These are phyloP conservation scores for Naganishia kalamii DNA, from an alignment of 768 basidiomycete species.

Conservation along the genomic window DNA sequence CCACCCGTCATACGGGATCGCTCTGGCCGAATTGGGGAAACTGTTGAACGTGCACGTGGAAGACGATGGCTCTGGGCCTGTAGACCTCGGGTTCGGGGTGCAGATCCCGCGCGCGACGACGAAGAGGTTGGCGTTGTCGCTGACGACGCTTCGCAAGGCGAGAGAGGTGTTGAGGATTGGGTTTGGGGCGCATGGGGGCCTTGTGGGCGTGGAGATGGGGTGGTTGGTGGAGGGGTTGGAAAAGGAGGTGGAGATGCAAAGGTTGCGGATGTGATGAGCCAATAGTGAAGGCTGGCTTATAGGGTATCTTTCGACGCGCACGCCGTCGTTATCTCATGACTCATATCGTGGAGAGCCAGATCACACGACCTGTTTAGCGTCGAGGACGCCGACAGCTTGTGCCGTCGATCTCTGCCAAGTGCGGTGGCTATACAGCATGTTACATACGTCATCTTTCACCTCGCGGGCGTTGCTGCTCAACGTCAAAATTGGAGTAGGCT, in stretches of 20 bases:
- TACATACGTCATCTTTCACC: too few relatives aligned
- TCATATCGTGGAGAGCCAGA: too few relatives aligned
- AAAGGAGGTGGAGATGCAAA: slow-evolving; percentile 57
- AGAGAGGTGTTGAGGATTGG: slow-evolving; percentile 60
- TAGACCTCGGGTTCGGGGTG: slow-evolving; percentile 46
- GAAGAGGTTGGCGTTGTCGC: slow-evolving; percentile 58
- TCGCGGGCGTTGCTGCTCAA: too few relatives aligned
- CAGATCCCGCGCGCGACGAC: slow-evolving; percentile 58
- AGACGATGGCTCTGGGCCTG: neutral
- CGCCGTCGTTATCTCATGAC: too few relatives aligned
- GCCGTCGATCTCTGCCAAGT: too few relatives aligned
- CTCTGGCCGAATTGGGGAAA: slow-evolving; percentile 73
- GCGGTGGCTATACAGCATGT: too few relatives aligned
- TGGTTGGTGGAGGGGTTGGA: slow-evolving; percentile 59
- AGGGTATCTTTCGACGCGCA: too few relatives aligned
- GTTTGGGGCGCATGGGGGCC: slow-evolving; percentile 67
- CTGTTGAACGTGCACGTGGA: slow-evolving; percentile 62
- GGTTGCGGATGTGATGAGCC: neutral
- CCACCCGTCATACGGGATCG: slow-evolving; percentile 71
- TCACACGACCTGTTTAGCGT: too few relatives aligned
- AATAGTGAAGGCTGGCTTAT: neutral
- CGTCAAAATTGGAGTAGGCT: too few relatives aligned
- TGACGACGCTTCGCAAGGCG: slow-evolving; percentile 61
- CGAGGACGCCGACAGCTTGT: too few relatives aligned
- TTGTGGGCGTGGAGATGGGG: slow-evolving; percentile 61